These are phyloP conservation scores for Haematococcus lacustris DNA, from an alignment of 139 green algal genomes.

Conservation along the genomic window DNA sequence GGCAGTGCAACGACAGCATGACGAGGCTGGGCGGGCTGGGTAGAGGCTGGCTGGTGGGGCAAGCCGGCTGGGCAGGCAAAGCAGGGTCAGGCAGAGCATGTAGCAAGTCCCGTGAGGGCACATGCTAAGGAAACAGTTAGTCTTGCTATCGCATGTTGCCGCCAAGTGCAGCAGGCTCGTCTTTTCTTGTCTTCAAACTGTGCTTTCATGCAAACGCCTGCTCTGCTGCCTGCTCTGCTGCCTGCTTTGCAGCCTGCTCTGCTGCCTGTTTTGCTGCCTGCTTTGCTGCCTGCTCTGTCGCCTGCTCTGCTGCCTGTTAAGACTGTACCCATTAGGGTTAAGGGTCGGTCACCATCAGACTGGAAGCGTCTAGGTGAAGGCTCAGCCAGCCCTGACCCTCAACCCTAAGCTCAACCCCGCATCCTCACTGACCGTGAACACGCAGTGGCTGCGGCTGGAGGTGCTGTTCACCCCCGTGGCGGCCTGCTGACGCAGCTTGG, in stretches of 20 bases:
- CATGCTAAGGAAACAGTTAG: too few species aligned
- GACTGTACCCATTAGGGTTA: not conserved
- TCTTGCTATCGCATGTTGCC: too few species aligned
- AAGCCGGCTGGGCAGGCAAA: too few species aligned
- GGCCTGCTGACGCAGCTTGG: conserved; percentile 37
- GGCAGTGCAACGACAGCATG: not conserved
- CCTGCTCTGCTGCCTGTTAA: too few species aligned
- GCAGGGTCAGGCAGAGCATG: too few species aligned
- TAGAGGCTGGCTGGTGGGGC: not conserved
- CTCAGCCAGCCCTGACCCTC: not conserved
- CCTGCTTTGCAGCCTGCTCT: too few species aligned
- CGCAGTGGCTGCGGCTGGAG: conserved; percentile 66
- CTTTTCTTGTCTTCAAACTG: not conserved
- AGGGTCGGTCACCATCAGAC: not conserved
- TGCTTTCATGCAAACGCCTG: not conserved
- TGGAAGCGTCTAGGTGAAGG: not conserved
- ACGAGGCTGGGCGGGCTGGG: not conserved
- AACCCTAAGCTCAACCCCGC: too few species aligned
- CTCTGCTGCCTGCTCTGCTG: too few species aligned
- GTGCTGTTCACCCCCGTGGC: conserved; percentile 60
- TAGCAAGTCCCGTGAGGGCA: not conserved
- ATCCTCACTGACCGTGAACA: conserved; percentile 61
- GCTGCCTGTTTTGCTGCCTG: too few species aligned
- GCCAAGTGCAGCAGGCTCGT: too few species aligned
- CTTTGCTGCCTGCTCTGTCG: too few species aligned